Evolutionary conservation across 164 flowering plant species (phyloP).

Genomic region (Malania oleifera): DNA sequence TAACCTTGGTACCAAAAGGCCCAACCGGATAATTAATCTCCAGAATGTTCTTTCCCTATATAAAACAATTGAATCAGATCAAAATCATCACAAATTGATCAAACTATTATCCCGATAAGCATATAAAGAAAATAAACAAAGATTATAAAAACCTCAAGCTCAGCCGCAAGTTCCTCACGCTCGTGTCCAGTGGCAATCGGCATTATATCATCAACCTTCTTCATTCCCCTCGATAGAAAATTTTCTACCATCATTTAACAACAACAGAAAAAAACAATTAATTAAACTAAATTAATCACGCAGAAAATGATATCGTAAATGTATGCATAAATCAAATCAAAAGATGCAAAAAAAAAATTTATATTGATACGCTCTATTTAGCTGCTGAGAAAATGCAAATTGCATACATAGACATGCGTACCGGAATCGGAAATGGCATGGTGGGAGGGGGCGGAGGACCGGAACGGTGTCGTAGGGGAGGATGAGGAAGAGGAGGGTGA

Average conservation of each 20-base stretch:
- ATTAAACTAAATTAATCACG: neutral
- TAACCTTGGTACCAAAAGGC: slow-evolving; percentile 27
- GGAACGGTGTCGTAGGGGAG: too few relatives aligned
- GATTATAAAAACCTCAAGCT: slow-evolving; percentile 11
- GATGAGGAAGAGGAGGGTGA: too few relatives aligned
- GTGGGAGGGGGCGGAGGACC: too few relatives aligned
- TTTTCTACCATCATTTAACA: neutral
- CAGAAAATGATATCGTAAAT: too few relatives aligned
- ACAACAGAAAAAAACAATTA: neutral
- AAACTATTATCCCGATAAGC: neutral
- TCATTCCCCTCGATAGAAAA: slow-evolving; percentile 1
- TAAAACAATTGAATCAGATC: neutral
- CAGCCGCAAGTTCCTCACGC: slow-evolving; percentile 23
- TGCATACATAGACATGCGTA: too few relatives aligned
- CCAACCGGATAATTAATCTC: slow-evolving; percentile 20
- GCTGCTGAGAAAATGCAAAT: too few relatives aligned
- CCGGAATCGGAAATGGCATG: too few relatives aligned
- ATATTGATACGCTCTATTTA: too few relatives aligned
- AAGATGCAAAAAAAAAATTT: too few relatives aligned
- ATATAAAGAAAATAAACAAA: neutral
- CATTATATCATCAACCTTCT: slow-evolving; percentile 18
- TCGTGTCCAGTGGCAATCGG: slow-evolving; percentile 28
- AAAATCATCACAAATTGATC: neutral
- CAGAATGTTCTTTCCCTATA: slow-evolving; percentile 19
- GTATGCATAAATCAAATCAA: too few relatives aligned